Evolutionary conservation across 2,329 filamentous ascomycete genomes (phyloP).

Genomic region (Pseudogymnoascus destructans): DNA sequence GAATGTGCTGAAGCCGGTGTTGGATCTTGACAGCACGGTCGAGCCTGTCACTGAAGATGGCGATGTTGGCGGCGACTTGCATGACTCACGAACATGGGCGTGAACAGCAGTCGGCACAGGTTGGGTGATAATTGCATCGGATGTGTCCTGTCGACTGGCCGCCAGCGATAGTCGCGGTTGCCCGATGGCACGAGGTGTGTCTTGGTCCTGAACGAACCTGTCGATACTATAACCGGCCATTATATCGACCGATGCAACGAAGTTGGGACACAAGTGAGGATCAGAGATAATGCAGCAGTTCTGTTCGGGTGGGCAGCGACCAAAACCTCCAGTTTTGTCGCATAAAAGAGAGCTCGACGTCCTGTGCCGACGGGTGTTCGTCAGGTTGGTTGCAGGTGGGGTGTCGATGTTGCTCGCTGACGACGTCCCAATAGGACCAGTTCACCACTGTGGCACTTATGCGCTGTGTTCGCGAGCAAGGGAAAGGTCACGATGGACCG

Average conservation of each 20-base stretch:
- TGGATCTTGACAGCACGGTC: neutral
- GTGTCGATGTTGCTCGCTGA: neutral
- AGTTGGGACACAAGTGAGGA: neutral
- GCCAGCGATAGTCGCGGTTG: neutral
- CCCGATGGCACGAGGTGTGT: neutral
- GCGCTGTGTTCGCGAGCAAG: neutral
- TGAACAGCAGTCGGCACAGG: neutral
- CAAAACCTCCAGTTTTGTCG: neutral
- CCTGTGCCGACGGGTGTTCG: neutral
- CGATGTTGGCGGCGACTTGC: neutral
- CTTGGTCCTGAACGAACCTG: neutral
- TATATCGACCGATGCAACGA: neutral
- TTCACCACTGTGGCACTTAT: neutral
- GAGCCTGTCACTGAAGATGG: neutral
- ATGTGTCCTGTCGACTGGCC: neutral
- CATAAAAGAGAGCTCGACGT: neutral
- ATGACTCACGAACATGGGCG: neutral
- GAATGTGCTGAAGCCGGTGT: neutral
- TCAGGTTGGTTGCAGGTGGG: conserved; percentile 1
- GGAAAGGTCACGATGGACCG: neutral
- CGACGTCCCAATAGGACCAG: neutral
- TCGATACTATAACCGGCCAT: neutral
- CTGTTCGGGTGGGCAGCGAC: neutral
- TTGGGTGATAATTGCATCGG: neutral
- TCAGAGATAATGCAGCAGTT: neutral